A percentile compares a stretch with the other conserved stretches of the same genome.
Evolutionary conservation across 1,139 yeast species (phyloP).

Genomic region (Lodderomyces margitis): DNA sequence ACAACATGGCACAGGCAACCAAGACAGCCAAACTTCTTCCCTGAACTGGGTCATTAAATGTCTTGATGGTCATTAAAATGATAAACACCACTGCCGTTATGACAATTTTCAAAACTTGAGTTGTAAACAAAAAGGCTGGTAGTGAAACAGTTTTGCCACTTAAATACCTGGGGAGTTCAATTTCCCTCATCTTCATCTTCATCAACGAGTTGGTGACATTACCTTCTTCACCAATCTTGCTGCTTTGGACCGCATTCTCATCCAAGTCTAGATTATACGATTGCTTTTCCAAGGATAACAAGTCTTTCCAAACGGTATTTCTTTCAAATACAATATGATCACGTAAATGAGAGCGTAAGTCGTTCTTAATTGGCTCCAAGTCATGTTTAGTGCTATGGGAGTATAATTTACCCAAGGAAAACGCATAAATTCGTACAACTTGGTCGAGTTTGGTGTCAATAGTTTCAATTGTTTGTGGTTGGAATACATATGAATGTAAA

Average conservation of each 20-base stretch:
- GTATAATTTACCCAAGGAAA: constrained; percentile 34
- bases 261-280: constrained; percentile 34
- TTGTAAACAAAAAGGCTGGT: constrained; percentile 31
- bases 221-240: constrained; percentile 36
- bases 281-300: constrained; percentile 80
- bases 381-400: constrained; percentile 29
- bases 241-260: constrained; percentile 23
- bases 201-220: constrained; percentile 21
- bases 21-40: constrained; percentile 79
- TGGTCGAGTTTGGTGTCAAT: constrained; percentile 48
- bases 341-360: constrained; percentile 71
- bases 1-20: constrained; percentile 72
- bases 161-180: constrained; percentile 19
- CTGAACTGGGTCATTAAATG: constrained; percentile 67
- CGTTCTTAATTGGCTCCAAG: constrained; percentile 56
- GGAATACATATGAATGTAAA: constrained; percentile 45
- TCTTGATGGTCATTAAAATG: constrained; percentile 51
- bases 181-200: constrained; percentile 23
- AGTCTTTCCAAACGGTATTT: constrained; percentile 95
- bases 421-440: constrained; percentile 50
- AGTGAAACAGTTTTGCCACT: constrained; percentile 20
- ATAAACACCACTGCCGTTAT: constrained; percentile 46
- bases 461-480: constrained; percentile 35
- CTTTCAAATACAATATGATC: constrained; percentile 97
- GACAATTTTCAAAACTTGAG: constrained; percentile 44